These are phyloP conservation scores for Apiotrichum veenhuisii DNA, from an alignment of 1,284 basidiomycete genomes.

Conservation along the genomic window DNA sequence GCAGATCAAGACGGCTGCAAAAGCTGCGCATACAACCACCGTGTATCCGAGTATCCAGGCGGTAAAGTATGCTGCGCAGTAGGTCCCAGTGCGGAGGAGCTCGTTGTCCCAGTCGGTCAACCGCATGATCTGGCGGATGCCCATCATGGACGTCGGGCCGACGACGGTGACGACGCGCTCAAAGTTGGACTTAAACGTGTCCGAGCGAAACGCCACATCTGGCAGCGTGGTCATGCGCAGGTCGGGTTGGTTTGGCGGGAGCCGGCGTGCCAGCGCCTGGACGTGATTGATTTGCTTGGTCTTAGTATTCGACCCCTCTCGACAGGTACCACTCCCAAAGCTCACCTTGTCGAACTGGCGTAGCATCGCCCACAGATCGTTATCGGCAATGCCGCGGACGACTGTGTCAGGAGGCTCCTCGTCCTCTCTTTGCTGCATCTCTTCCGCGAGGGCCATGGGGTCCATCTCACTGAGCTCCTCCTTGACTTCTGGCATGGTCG, in stretches of 20 bases:
- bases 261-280: slow-evolving; percentile 37
- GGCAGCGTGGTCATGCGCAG: slow-evolving; percentile 12
- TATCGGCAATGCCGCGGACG: slow-evolving; percentile 50
- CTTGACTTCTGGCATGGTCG: neutral
- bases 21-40: slow-evolving; percentile 47
- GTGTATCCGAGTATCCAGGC: slow-evolving; percentile 53
- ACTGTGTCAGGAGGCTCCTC: slow-evolving; percentile 42
- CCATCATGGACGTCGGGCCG: slow-evolving; percentile 52
- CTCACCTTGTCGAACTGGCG: slow-evolving; percentile 49
- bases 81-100: slow-evolving; percentile 50
- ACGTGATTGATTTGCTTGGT: slow-evolving; percentile 50
- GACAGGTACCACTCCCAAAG: neutral
- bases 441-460: neutral
- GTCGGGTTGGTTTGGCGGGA: slow-evolving; percentile 47
- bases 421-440: slow-evolving; percentile 47
- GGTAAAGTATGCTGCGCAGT: slow-evolving; percentile 52
- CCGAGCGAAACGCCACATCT: slow-evolving; percentile 43
- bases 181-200: slow-evolving; percentile 52
- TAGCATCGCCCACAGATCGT: slow-evolving; percentile 47
- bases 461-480: neutral
- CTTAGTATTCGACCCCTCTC: neutral
- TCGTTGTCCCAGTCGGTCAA: slow-evolving; percentile 53
- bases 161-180: slow-evolving; percentile 56
- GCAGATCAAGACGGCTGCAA: slow-evolving; percentile 52
- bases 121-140: slow-evolving; percentile 54